Conservation (phyloP, 352 stramenopile species). For the Pilasporangium apinafurcum region DNA sequence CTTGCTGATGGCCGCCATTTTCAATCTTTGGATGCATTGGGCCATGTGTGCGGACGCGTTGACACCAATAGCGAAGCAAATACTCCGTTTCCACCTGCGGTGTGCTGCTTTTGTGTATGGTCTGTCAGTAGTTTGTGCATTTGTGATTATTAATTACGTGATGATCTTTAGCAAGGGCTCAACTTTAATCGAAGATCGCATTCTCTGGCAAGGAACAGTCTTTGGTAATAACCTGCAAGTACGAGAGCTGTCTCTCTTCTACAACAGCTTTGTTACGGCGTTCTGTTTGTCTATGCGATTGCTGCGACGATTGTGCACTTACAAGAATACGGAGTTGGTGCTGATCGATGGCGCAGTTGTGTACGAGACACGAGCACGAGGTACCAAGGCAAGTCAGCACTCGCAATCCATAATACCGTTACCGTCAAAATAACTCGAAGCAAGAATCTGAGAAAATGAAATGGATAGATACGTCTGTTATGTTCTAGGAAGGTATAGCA, state of each 20-base stretch:
- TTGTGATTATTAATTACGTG: not conserved
- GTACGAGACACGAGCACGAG: too few relatives aligned
- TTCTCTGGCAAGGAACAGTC: not conserved
- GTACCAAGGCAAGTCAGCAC: too few relatives aligned
- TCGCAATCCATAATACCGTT: too few relatives aligned
- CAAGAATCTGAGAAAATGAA: too few relatives aligned
- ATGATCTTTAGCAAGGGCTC: not conserved
- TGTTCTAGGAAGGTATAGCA: too few relatives aligned
- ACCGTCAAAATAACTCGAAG: too few relatives aligned
- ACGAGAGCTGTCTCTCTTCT: conserved; percentile 5
- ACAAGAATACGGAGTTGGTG: conserved; percentile 2
- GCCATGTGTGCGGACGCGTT: conserved; percentile 5
- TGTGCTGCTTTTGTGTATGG: not conserved
- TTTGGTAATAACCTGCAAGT: not conserved
- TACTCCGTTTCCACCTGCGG: conserved; percentile 1
- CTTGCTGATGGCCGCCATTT: not conserved
- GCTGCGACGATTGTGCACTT: conserved; percentile 3
- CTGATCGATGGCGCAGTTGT: conserved; percentile 5
- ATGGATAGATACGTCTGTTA: too few relatives aligned
- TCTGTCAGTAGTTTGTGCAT: too few relatives aligned
- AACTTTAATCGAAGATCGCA: not conserved
- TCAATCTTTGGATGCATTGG: conserved; percentile 10
- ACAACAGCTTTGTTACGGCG: conserved; percentile 7
- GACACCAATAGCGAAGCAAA: not conserved
- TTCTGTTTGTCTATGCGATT: conserved; percentile 3